phyloP scores from a whole-genome alignment of 108 stramenopile genomes.

The Stephanodiscus minutulus region DNA sequence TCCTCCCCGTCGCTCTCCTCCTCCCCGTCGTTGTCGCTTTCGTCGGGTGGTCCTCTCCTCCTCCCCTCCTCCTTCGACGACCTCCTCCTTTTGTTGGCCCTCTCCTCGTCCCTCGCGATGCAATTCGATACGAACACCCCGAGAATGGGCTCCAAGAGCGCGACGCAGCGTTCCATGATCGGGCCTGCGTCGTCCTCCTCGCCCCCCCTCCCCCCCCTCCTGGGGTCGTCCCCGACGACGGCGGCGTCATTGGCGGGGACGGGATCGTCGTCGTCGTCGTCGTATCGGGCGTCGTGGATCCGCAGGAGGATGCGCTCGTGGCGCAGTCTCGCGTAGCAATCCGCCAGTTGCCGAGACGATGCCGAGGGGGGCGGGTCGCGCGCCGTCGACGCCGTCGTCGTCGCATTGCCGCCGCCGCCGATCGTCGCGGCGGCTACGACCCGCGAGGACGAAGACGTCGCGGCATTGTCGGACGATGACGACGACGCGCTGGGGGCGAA shows the following conservation, averaged over 20 bases:
- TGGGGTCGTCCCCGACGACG: not conserved
- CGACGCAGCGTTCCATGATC: conserved; percentile 19
- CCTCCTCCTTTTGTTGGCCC: too few relatives aligned
- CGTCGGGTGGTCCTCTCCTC: not conserved
- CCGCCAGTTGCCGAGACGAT: conserved; percentile 2
- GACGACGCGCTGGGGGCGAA: not conserved
- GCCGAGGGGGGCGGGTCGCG: not conserved
- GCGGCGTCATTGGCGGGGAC: too few relatives aligned
- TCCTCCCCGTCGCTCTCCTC: not conserved
- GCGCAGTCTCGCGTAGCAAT: conserved; percentile 5
- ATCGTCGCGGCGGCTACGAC: not conserved
- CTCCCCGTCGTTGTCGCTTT: not conserved
- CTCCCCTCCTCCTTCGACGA: too few relatives aligned
- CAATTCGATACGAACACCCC: conserved; percentile 11
- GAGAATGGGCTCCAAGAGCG: conserved; percentile 13
- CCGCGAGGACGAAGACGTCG: not conserved
- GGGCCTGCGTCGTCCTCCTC: too few relatives aligned
- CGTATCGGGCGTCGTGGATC: not conserved
- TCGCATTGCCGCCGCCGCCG: not conserved
- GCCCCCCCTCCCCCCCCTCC: not conserved
- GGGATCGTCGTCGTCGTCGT: not conserved
- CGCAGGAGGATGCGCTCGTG: conserved; percentile 8
- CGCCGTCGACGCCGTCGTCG: not conserved
- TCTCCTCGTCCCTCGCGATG: conserved; percentile 4
- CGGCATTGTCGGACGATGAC: not conserved